These are phyloP conservation scores for Sequoiadendron giganteum DNA, from an alignment of 75 land plant species.

Conservation along the genomic window DNA sequence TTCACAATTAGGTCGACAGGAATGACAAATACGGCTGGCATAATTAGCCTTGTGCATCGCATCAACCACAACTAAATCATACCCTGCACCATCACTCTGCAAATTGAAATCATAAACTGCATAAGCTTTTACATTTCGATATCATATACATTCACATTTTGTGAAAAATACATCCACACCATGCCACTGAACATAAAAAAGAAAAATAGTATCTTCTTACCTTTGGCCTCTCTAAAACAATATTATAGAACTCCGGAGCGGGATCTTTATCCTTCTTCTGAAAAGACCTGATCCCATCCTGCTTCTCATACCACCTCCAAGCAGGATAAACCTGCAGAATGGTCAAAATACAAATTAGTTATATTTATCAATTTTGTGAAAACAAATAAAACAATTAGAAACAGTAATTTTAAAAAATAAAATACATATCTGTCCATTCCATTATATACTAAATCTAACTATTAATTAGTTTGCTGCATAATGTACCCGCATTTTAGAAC, in stretches of 20 bases:
- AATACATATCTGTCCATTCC: neutral
- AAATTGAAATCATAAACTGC: neutral
- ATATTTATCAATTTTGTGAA: neutral
- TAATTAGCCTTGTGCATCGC: conserved; percentile 99
- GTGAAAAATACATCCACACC: conserved; percentile 6
- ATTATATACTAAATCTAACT: neutral
- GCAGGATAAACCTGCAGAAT: conserved; percentile 86
- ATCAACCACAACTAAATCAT: conserved; percentile 98
- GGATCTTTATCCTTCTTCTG: conserved; percentile 90
- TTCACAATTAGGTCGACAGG: conserved; percentile 98
- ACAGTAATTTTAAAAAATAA: neutral
- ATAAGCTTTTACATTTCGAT: neutral
- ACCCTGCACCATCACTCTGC: conserved; percentile 97
- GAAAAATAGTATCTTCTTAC: conserved; percentile 22
- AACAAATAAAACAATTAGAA: neutral
- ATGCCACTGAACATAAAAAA: neutral
- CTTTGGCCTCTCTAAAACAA: conserved; percentile 96
- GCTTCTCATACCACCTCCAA: conserved; percentile 99
- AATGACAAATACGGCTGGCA: conserved; percentile 98
- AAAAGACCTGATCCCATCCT: conserved; percentile 87
- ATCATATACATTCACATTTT: neutral
- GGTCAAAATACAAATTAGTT: neutral
- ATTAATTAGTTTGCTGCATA: neutral
- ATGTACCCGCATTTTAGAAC: neutral
- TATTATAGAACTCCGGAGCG: conserved; percentile 97